Conservation (phyloP, 2,329 filamentous ascomycete genomes). For the Fusarium guadeloupense region DNA sequence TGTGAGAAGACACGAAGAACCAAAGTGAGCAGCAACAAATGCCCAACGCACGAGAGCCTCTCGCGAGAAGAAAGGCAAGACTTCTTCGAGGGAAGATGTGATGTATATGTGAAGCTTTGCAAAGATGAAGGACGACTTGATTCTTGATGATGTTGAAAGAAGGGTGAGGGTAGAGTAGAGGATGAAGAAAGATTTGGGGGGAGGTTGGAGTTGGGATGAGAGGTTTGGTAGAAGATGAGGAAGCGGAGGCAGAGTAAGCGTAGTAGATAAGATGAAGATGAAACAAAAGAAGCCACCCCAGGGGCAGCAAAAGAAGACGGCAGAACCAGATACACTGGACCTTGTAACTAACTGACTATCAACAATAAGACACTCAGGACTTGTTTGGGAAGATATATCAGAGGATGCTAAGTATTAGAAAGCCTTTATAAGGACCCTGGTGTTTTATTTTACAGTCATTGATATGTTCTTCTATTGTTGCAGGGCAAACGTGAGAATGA, state of each 20-base stretch:
- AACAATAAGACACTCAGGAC: not conserved
- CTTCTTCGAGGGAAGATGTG: not conserved
- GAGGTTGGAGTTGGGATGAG: slow-evolving; percentile 2
- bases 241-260: not conserved
- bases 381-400: not conserved
- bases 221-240: not conserved
- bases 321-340: not conserved
- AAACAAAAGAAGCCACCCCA: slow-evolving; percentile 8
- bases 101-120: not conserved
- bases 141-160: not conserved
- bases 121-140: slow-evolving; percentile 1
- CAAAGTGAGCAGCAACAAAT: not conserved
- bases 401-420: not conserved
- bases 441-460: not conserved
- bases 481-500: not conserved
- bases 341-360: not conserved
- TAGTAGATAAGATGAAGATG: not conserved
- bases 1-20: not conserved
- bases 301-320: not conserved
- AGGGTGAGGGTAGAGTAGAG: not conserved
- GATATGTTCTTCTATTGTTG: not conserved
- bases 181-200: not conserved
- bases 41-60: not conserved
- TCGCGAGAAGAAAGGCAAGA: not conserved
- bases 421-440: not conserved